Base-by-base conservation (phyloP, 306 rosid species). In the Oemleria cerasiformis region DNA sequence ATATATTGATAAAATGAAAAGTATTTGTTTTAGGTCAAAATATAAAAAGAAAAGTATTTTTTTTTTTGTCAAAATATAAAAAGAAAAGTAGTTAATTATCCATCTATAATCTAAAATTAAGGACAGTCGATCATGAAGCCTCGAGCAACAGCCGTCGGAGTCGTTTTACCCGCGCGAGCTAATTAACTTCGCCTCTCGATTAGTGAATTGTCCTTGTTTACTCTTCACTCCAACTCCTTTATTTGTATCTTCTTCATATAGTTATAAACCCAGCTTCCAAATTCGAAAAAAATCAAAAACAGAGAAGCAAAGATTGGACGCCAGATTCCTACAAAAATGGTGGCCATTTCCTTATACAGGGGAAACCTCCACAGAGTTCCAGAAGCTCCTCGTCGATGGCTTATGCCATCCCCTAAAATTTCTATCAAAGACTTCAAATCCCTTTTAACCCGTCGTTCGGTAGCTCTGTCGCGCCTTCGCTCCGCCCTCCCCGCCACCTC, bases 331-430 rank as follows among this genome's bases (percentile, higher is more conserved):
- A 0, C 11, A 47, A 23, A 44, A 43, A 89, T 95, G 99, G 97
- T 82, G 77, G 97, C 96, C 11, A 85, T 95, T 62, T 95, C 99
- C 47, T 85, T 95, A 8, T 95, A 95, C 90, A 86, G 99, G 78
- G 99, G 97, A 19, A 95, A 89, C 77, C 97, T 95, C 67, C 99
- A 95, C 83, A 74, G 90, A 41, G 84, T 80, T 14, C 87, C 97
- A 0, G 92, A 95, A 70, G 82, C 82, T 0, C 92, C 96, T 69
- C 97, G 99, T 36, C 92, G 87, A 56, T 91, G 97, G 99, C 84
- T 78, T 9, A 86, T 86, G 92, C 97, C 97, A 25, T 67, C 77
- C 72, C 96, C 87, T 19, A 85, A 86, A 79, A 85, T 95, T 67
- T 74, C 97, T 40, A 68, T 84, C 68, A 85, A 82, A 78, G 90